These are phyloP conservation scores for Kalanchoe fedtschenkoi DNA, from an alignment of 164 flowering plant genomes.

Conservation along the genomic window DNA sequence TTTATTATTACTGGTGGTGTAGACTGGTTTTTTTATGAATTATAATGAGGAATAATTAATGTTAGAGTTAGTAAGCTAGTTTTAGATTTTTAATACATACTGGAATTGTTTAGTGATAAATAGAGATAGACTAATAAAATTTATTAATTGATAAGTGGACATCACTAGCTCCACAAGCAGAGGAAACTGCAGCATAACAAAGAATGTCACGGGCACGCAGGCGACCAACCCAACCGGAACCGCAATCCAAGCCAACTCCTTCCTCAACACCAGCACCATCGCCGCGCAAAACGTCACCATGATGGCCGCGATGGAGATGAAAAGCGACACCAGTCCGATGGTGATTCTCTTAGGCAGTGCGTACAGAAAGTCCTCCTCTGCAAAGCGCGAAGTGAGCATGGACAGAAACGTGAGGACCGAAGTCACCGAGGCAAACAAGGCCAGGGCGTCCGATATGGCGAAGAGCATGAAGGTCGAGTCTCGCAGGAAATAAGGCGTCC, in stretches of 20 bases:
- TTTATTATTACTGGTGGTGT: too few relatives aligned
- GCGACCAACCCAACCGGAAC: not conserved
- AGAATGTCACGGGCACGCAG: not conserved
- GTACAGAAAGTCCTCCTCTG: constrained; percentile 12
- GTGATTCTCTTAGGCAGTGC: constrained; percentile 4
- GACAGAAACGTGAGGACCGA: constrained; percentile 9
- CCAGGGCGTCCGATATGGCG: constrained; percentile 6
- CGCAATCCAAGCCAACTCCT: not conserved
- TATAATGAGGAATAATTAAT: too few relatives aligned
- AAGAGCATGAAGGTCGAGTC: not conserved
- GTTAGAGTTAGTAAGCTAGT: too few relatives aligned
- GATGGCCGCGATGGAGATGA: constrained; percentile 10
- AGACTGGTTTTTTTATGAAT: too few relatives aligned
- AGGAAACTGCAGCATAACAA: not conserved
- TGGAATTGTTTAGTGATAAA: too few relatives aligned
- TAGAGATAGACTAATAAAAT: too few relatives aligned
- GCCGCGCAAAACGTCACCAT: constrained; percentile 11
- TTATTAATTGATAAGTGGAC: not conserved
- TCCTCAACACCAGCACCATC: not conserved
- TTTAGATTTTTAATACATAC: too few relatives aligned
- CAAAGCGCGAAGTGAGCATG: constrained; percentile 11
- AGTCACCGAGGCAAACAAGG: constrained; percentile 2
- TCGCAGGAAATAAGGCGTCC: not conserved
- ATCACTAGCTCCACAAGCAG: not conserved
- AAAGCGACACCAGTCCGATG: constrained; percentile 1